Base-by-base conservation (phyloP, 176 grass and related monocot genomes). In the Carex kokanica region DNA sequence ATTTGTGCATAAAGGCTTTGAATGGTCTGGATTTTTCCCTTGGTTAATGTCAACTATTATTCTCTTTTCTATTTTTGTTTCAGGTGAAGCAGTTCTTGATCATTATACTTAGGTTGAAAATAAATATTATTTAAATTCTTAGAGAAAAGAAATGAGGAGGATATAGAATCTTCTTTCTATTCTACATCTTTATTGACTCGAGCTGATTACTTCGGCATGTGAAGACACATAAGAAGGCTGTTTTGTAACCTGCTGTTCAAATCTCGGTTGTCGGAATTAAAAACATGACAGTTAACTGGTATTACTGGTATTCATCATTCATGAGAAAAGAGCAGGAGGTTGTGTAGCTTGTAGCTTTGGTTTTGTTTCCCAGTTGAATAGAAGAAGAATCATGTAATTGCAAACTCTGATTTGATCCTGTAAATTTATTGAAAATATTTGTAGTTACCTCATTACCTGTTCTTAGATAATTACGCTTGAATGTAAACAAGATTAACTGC, bases 51-150 rank as follows among this genome's bases (percentile, higher is more conserved):
- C 7, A 23, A 45, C 8, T 10, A 47, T 40, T 68, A 17, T 68
- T 38, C 27, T 40, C n/a, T 49, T 59, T 63, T 31, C 25, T 1
- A 4, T 64, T 64, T 64, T 3, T 29, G 23, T 73, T 73, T 49
- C 69, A 73, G 69, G 69, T 73, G 69, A 73, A 47, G 69, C 69
- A 73, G 69, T 73, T 73, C 36, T 49, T 49, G 69, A 73, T 73
- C 7, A 73, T 68, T 68, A 14, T 31, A 68, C 36, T 21, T 47
- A 13, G 14, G 14, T 67, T 32, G 5, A 36, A 49, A 73, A 73
- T n/a, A n/a, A 11, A 49, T 11, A 73, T 47, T 13, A 2, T 47
- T 73, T 24, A 12, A 23, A 23, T 73, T 73, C 18, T 47, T 73
- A 73, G 41, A 24, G 69, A 59, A 59, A 59, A 6, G 56, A 63